Base-by-base conservation (phyloP, 1,284 basidiomycete genomes). In the Ustilago crameri region DNA sequence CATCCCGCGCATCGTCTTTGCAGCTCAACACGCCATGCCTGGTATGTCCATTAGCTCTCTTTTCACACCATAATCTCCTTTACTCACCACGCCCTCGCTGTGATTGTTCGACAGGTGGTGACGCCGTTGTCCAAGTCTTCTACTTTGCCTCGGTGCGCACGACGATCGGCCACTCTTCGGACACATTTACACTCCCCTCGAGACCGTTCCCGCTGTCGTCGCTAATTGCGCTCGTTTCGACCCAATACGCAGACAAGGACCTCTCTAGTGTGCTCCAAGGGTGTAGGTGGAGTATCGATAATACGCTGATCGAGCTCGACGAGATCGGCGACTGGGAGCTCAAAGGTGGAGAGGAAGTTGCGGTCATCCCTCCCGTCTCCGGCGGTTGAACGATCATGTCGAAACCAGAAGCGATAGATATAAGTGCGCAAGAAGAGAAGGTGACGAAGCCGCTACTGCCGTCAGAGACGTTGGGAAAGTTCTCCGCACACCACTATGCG, bases 321-420 rank as follows among this genome's bases (percentile, higher is more conserved):
- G 88, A 89, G n/a, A 85, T 86, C 3, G 83, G 85, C 12, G 75
- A 82, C 9, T 54, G 40, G 44, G 26, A 10, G 14, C 81, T 93
- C 43, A 86, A 83, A 38, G 90, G 90, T 9, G 91, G 91, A 14
- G 90, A 93, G 80, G 90, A 91, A 74, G 88, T 92, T 4, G 91
- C 89, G 20, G 86, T 92, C 30, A 92, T 93, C 46, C 91, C 90
- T 71, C 91, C 91, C 5, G 91, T 93, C 0, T 91, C 90, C 53
- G 91, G 92, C 7, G 75, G 75, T 17, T 74, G 24, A 20, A 23
- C 20, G 10, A 32, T 34, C 22, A 66, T 65, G 62, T 43, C n/a
- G n/a, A n/a, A n/a, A n/a, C n/a, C n/a, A n/a, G n/a, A n/a, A n/a
- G n/a, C 45, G 8, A 45, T 59, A 2, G 23, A 34, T 3, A 43